Evolutionary conservation across 2,329 filamentous ascomycete species (phyloP), one percentile per base, ranked within the genome.

Genomic region (Fusarium proliferatum): DNA sequence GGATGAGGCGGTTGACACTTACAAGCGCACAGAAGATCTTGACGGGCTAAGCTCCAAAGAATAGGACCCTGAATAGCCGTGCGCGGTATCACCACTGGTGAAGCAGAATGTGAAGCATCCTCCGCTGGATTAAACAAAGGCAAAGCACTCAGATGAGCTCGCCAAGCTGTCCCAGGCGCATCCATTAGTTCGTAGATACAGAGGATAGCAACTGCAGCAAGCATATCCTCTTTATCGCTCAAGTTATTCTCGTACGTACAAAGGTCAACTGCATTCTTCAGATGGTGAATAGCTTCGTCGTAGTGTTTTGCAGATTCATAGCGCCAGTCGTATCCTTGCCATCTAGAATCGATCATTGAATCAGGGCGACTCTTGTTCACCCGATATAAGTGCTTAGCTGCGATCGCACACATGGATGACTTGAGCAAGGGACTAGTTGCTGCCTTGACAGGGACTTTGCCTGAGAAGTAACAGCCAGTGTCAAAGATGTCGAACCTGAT

Each of bases 161-260:
- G 86, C 90, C 90, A 93, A 26, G 90, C 90, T 0, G 86, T 85
- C 5, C 87, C 88, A 3, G 89, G 91, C 3, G 89, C 88, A 78
- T 92, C 90, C n/a, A 92, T 82, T 66, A 92, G 89, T 71, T 93
- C 91, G 76, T 92, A 92, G 1, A 91, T 88, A 66, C 90, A 92
- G 4, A 93, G 80, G 19, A 93, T 92, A 1, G 90, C 90, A 5
- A 90, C 90, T 5, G 91, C 90, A 13, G 90, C 89, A 28, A 92
- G 84, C 7, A 92, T 84, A 65, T 92, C 73, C 45, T 80, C 64
- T 45, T 70, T 74, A 0, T 76, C 77, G 1, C 62, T 58, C 0
- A 60, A 19, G 13, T 56, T 73, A 5, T 88, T 83, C 6, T 88
- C 87, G 21, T 89, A 86, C 2, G 42, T 61, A 9, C 51, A 57